Percentiles rank a stretch among this genome's conserved stretches.
Evolutionary conservation across 2,329 filamentous ascomycete genomes (phyloP).

Genomic region (Penicillium nordicum): DNA sequence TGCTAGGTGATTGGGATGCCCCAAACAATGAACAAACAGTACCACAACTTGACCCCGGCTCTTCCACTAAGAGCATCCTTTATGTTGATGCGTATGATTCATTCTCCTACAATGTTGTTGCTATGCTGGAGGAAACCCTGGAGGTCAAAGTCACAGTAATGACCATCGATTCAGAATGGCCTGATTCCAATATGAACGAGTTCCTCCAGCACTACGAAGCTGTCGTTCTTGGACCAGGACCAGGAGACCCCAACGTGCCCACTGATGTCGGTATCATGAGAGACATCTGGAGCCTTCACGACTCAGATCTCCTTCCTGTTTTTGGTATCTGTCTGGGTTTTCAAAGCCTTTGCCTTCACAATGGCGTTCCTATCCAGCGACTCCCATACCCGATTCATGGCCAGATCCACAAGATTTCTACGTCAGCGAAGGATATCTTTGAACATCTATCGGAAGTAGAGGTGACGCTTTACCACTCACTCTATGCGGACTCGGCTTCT

Average conservation of each 20-base stretch:
- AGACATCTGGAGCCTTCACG: constrained; percentile 66
- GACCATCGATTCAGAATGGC: constrained; percentile 60
- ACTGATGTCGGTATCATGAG: constrained; percentile 81
- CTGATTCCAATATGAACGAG: constrained; percentile 44
- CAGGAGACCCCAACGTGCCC: constrained; percentile 69
- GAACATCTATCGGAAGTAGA: constrained; percentile 55
- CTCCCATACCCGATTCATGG: constrained; percentile 76
- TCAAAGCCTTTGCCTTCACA: constrained; percentile 70
- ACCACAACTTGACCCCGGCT: background rate
- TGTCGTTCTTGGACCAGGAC: constrained; percentile 85
- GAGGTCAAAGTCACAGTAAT: constrained; percentile 66
- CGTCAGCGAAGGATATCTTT: constrained; percentile 64
- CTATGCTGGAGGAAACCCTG: constrained; percentile 69
- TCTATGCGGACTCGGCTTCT: constrained; percentile 48
- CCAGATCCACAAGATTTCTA: constrained; percentile 67
- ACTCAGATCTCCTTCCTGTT: constrained; percentile 64
- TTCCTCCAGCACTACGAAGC: constrained; percentile 67
- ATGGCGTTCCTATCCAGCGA: constrained; percentile 64
- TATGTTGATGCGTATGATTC: constrained; percentile 97
- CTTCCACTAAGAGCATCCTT: constrained; percentile 54
- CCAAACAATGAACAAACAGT: background rate
- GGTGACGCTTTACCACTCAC: constrained; percentile 74
- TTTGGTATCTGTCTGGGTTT: constrained; percentile 88
- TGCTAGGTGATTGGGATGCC: constrained; percentile 28
- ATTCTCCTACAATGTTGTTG: constrained; percentile 91